phyloP scores from a whole-genome alignment of 257 asterid genomes.

The Fraxinus quadrangulata region DNA sequence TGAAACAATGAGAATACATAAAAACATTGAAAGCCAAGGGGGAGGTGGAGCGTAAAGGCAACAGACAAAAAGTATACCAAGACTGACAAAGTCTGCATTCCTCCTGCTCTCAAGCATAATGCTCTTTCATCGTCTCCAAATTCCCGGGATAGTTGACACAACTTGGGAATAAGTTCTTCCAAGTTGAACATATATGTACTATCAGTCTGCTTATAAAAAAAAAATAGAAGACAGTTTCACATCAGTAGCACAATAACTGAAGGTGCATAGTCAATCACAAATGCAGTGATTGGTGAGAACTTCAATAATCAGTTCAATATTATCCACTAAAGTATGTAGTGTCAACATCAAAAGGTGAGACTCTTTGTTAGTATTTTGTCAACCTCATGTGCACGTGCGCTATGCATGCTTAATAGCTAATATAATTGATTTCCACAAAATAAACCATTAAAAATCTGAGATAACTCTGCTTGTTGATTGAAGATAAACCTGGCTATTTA shows the following conservation, averaged over 20 bases:
- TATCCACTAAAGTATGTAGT: neutral
- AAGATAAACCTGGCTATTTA: conserved; percentile 43
- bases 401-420: neutral
- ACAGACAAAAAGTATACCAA: conserved; percentile 33
- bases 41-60: neutral
- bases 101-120: conserved; percentile 38
- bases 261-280: neutral
- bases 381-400: neutral
- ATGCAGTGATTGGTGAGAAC: neutral
- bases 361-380: neutral
- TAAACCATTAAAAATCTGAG: neutral
- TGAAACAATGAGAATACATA: neutral
- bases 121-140: conserved; percentile 50
- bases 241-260: neutral
- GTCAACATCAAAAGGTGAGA: neutral
- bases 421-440: neutral
- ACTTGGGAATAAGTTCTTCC: conserved; percentile 55
- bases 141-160: conserved; percentile 52
- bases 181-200: conserved; percentile 55
- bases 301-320: neutral
- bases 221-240: conserved; percentile 16
- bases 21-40: neutral
- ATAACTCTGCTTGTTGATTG: neutral
- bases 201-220: conserved; percentile 36
- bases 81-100: conserved; percentile 54